Conservation (phyloP, 805 yeast species). For the Pichia sporocuriosa region DNA sequence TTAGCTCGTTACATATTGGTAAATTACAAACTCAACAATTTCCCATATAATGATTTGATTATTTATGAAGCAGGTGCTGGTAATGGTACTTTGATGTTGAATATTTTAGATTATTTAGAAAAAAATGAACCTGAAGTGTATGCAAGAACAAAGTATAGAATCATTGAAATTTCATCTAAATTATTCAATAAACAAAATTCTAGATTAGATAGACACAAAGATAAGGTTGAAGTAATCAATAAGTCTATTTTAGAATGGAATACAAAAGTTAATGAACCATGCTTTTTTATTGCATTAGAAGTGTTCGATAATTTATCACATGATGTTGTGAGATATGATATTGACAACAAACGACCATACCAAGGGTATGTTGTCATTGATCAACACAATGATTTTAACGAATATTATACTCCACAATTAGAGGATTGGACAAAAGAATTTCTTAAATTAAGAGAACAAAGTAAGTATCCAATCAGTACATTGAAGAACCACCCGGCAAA, state of each 20-base stretch:
- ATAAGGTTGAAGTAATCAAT: conserved; percentile 59
- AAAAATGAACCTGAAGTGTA: conserved; percentile 68
- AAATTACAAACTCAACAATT: conserved; percentile 59
- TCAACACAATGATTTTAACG: conserved; percentile 66
- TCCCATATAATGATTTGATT: conserved; percentile 63
- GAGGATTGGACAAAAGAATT: conserved; percentile 51
- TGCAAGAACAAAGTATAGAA: conserved; percentile 55
- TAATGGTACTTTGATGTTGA: conserved; percentile 78
- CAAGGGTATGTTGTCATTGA: conserved; percentile 77
- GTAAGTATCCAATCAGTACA: conserved; percentile 31
- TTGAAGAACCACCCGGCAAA: conserved; percentile 50
- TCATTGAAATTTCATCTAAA: conserved; percentile 63
- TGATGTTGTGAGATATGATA: conserved; percentile 72
- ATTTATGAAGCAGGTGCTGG: conserved; percentile 91
- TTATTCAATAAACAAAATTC: conserved; percentile 51
- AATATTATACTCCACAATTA: conserved; percentile 58
- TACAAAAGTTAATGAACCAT: conserved; percentile 50
- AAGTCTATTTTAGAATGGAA: conserved; percentile 75
- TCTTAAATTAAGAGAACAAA: conserved; percentile 47
- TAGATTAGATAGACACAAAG: conserved; percentile 34
- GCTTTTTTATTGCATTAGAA: conserved; percentile 73
- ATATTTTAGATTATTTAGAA: conserved; percentile 59
- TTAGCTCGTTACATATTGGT: conserved; percentile 72
- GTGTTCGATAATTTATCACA: conserved; percentile 82
- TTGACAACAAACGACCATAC: conserved; percentile 54